Percentiles rank a stretch among this genome's conserved stretches.
phyloP scores from a whole-genome alignment of 139 green algal species.

The Yamagishiella unicocca region DNA sequence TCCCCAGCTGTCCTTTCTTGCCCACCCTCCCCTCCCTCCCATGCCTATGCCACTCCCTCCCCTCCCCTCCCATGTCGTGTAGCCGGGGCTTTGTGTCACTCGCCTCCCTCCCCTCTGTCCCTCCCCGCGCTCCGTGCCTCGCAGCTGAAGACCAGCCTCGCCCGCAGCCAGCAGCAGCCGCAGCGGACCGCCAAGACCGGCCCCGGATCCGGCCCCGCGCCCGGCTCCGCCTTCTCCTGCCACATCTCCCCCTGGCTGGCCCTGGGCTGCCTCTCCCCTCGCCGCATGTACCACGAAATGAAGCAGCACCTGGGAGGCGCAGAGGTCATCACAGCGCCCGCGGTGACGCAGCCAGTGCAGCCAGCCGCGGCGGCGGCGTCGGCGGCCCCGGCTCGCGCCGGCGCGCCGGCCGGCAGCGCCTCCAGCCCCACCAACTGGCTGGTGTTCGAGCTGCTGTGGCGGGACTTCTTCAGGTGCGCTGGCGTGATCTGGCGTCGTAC shows the following conservation, averaged over 20 bases:
- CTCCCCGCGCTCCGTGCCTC: too few relatives aligned
- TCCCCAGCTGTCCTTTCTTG: too few relatives aligned
- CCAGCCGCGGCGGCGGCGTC: not conserved
- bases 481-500: too few relatives aligned
- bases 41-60: too few relatives aligned
- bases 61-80: too few relatives aligned
- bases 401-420: not conserved
- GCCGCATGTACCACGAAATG: slow-evolving; percentile 53
- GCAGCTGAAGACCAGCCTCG: not conserved
- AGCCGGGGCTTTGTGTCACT: too few relatives aligned
- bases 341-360: not conserved
- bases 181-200: slow-evolving; percentile 18
- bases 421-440: slow-evolving; percentile 67
- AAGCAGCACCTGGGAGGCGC: not conserved
- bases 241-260: slow-evolving; percentile 88
- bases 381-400: not conserved
- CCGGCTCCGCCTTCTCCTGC: slow-evolving; percentile 71
- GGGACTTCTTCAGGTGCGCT: slow-evolving; percentile 86
- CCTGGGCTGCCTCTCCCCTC: slow-evolving; percentile 85
- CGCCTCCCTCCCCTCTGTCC: too few relatives aligned
- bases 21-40: too few relatives aligned
- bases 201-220: slow-evolving; percentile 15
- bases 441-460: slow-evolving; percentile 88
- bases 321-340: not conserved
- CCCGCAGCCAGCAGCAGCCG: slow-evolving; percentile 30